Percentiles rank a stretch among this genome's conserved stretches.
phyloP scores from a whole-genome alignment of 2,329 filamentous ascomycete species.

The Fusarium gaditjirri region DNA sequence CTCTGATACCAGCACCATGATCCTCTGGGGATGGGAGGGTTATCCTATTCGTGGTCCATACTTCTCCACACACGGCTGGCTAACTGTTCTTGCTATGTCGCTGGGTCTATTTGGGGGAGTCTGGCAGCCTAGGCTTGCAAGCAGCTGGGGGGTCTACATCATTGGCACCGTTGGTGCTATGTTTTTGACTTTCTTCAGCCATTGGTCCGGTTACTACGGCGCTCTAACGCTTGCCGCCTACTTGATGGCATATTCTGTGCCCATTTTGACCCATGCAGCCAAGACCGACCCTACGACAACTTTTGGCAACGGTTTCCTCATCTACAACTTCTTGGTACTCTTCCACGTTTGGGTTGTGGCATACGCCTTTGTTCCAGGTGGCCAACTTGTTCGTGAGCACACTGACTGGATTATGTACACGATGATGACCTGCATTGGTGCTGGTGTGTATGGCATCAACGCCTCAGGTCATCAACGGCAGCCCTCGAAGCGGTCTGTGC shows the following conservation, averaged over 20 bases:
- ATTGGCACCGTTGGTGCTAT: constrained; percentile 83
- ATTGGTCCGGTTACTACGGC: constrained; percentile 93
- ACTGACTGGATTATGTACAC: constrained; percentile 95
- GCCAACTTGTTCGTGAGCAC: constrained; percentile 89
- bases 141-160: constrained; percentile 83
- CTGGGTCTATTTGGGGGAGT: constrained; percentile 81
- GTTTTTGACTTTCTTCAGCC: constrained; percentile 77
- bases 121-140: constrained; percentile 74
- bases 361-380: constrained; percentile 96
- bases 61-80: constrained; percentile 87
- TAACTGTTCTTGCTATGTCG: constrained; percentile 89
- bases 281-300: constrained; percentile 80
- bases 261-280: constrained; percentile 79
- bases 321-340: constrained; percentile 95
- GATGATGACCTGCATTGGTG: constrained; percentile 86
- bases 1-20: constrained; percentile 98
- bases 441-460: constrained; percentile 81
- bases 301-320: constrained; percentile 87
- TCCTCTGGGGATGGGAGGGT: constrained; percentile 97
- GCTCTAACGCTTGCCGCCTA: constrained; percentile 81
- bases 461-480: constrained; percentile 58
- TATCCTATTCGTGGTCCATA: constrained; percentile 91
- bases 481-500: constrained; percentile 42
- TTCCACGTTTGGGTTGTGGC: constrained; percentile 99
- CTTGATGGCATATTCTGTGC: constrained; percentile 80